These are phyloP conservation scores for Ceratobasidium papillatum DNA, from an alignment of 1,284 basidiomycete species.

Conservation along the genomic window DNA sequence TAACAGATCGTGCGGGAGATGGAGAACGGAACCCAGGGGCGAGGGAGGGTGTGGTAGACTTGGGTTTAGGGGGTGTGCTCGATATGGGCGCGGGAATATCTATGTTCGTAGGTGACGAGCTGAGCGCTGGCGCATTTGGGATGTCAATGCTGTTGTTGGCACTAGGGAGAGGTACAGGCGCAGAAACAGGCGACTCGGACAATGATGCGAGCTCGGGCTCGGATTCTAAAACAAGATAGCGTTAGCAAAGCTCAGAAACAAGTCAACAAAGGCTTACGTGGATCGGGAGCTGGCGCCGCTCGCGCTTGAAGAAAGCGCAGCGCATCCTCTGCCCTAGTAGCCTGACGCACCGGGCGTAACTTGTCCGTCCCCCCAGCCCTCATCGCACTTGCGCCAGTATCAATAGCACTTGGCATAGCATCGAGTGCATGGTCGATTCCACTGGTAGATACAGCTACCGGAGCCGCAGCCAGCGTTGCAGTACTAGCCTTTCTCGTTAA, in stretches of 20 bases:
- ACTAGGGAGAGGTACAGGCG: background rate
- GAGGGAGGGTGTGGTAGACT: background rate
- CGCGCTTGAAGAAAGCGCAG: conserved; percentile 24
- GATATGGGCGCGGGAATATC: background rate
- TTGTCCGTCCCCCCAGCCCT: background rate
- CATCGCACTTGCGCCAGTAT: background rate
- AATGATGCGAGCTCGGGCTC: conserved; percentile 27
- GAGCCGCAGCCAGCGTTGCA: conserved; percentile 28
- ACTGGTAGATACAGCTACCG: conserved; percentile 10
- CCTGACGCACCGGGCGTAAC: conserved; percentile 25
- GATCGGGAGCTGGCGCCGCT: background rate
- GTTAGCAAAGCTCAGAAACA: background rate
- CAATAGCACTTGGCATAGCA: background rate
- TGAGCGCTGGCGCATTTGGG: background rate
- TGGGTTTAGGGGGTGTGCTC: background rate
- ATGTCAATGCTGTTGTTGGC: background rate
- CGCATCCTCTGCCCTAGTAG: conserved; percentile 29
- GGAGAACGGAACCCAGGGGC: background rate
- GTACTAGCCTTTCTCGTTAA: conserved; percentile 37
- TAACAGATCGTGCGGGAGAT: background rate
- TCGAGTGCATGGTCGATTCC: conserved; percentile 21
- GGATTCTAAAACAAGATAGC: background rate
- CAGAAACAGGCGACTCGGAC: conserved; percentile 31
- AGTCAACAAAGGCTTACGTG: background rate
- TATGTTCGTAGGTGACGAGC: background rate